Conservation (phyloP, 805 yeast species). For the Starmerella lactis-condensi region DNA sequence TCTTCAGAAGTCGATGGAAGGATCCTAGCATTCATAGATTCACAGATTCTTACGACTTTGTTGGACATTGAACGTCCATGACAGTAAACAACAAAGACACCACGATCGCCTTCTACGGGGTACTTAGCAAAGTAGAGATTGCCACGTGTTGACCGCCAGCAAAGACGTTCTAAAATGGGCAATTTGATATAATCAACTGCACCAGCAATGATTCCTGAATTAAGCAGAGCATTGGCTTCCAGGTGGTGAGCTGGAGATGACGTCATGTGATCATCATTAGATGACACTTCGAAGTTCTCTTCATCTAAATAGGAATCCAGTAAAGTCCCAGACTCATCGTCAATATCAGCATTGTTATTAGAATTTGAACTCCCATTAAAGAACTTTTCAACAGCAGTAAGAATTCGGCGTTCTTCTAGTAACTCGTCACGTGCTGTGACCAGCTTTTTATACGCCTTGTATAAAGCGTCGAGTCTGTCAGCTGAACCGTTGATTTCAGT, state of each 20-base stretch:
- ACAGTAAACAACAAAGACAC: conserved; percentile 70
- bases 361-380: too few species aligned
- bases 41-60: conserved; percentile 64
- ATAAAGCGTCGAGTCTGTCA: conserved; percentile 49
- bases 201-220: conserved; percentile 45
- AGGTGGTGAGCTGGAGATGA: conserved; percentile 1
- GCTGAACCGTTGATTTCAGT: conserved; percentile 49
- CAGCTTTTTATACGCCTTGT: conserved; percentile 47
- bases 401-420: conserved; percentile 51
- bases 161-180: conserved; percentile 53
- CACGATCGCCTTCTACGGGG: conserved; percentile 48
- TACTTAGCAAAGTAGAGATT: conserved; percentile 61
- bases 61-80: conserved; percentile 63
- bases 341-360: too few species aligned
- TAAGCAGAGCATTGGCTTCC: not conserved
- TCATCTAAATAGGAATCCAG: too few species aligned
- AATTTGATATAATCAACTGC: conserved; percentile 58
- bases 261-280: too few species aligned
- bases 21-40: conserved; percentile 68
- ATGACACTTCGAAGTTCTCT: too few species aligned
- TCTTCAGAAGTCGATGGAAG: conserved; percentile 39
- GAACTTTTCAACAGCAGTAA: conserved; percentile 30
- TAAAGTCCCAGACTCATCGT: too few species aligned
- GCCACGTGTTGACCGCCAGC: conserved; percentile 90
- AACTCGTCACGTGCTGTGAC: conserved; percentile 41